Conservation (phyloP, 2,329 filamentous ascomycete genomes). For the Cytospora piceicola region DNA sequence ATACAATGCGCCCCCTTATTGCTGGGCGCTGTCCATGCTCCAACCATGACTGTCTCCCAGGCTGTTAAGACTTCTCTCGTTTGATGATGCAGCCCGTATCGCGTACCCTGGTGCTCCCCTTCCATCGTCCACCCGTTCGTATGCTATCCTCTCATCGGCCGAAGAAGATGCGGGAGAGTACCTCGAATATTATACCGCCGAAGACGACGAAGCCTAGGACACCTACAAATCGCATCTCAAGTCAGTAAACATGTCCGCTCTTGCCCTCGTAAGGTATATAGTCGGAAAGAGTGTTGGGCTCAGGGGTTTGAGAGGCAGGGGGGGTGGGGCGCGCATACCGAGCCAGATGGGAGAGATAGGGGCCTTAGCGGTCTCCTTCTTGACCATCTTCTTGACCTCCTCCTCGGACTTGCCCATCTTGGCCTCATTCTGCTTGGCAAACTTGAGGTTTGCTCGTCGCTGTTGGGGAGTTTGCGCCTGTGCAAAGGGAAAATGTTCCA, state of each 20-base stretch:
- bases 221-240: conserved; percentile 40
- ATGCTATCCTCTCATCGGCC: conserved; percentile 19
- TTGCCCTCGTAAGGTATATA: neutral
- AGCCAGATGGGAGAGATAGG: conserved; percentile 69
- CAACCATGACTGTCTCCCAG: neutral
- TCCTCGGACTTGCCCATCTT: conserved; percentile 76
- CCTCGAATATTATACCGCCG: conserved; percentile 63
- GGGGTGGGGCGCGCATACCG: conserved; percentile 47
- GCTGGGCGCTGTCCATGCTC: neutral
- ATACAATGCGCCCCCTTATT: neutral
- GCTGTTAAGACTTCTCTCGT: neutral
- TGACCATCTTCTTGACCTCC: conserved; percentile 63
- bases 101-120: neutral
- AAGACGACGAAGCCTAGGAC: conserved; percentile 65
- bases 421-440: conserved; percentile 71
- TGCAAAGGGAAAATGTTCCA: neutral
- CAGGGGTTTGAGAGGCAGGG: neutral
- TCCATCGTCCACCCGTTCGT: conserved; percentile 29
- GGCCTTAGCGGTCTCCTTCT: conserved; percentile 63
- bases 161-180: conserved; percentile 55
- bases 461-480: conserved; percentile 86
- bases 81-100: neutral
- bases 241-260: conserved; percentile 15
- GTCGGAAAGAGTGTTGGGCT: neutral
- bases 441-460: conserved; percentile 79